Conservation (phyloP, 2,329 filamentous ascomycete genomes). For the Aspergillus pseudotamarii region DNA sequence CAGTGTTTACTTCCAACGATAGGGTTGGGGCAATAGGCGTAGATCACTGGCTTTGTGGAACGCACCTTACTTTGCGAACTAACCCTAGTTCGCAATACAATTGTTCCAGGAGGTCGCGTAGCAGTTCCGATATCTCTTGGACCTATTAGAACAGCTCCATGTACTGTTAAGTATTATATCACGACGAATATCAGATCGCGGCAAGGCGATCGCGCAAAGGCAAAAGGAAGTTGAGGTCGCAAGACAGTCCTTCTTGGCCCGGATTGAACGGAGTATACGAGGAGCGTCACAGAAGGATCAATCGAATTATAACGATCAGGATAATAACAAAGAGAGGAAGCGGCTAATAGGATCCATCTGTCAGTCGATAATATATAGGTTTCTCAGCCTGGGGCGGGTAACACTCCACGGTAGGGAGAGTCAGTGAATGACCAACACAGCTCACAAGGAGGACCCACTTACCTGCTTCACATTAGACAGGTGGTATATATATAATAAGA, state of each 20-base stretch:
- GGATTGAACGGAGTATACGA: background rate
- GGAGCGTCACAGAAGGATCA: slow-evolving; percentile 10
- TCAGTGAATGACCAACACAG: slow-evolving; percentile 18
- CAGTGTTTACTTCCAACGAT: background rate
- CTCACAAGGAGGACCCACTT: slow-evolving; percentile 7
- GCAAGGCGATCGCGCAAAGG: background rate
- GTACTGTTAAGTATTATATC: background rate
- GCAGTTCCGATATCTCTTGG: background rate
- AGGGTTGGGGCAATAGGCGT: background rate
- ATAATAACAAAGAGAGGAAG: slow-evolving; percentile 8
- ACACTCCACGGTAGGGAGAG: slow-evolving; percentile 20
- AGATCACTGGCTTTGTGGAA: background rate
- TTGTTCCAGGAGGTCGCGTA: background rate
- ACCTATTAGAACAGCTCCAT: slow-evolving; percentile 10
- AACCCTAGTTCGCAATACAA: background rate
- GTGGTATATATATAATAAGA: slow-evolving; percentile 9
- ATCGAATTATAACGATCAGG: slow-evolving; percentile 4
- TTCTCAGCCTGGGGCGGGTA: slow-evolving; percentile 17
- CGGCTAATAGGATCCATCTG: slow-evolving; percentile 12
- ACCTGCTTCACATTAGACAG: slow-evolving; percentile 14
- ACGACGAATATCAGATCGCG: background rate
- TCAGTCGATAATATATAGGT: slow-evolving; percentile 13
- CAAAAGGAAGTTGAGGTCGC: background rate
- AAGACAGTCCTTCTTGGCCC: background rate
- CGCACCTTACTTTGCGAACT: background rate